Evolutionary conservation across 108 stramenopile genomes (phyloP), one percentile per base, ranked within the genome.

Genomic region (Nitzschia inconspicua): DNA sequence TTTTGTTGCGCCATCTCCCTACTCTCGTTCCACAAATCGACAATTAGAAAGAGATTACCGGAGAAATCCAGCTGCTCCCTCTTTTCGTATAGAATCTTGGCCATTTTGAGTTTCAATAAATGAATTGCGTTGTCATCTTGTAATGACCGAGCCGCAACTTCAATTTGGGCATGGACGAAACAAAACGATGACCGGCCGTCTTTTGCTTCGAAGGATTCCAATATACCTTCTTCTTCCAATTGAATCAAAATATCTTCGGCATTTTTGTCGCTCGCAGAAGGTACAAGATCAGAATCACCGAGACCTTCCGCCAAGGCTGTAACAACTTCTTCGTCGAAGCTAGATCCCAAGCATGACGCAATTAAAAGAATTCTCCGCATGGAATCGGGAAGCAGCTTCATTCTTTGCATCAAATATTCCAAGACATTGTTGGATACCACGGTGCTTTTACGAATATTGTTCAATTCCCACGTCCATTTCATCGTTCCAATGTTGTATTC

Each of bases 131-230:
- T 35, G 3, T 7, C 25, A 26, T 58, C 57, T 20, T 37, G 23
- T 24, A 67, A 20, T 10, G 41, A 44, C 8, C n/a, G 20, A 7
- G 66, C 66, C 8, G 57, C 57, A 2, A 36, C 5, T 8, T 57
- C 50, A 28, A 67, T 58, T 28, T 67, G 66, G 48, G 42, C 56
- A 47, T 67, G 66, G 23, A 41, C 56, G 31, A 67, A 67, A 4
- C 32, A 35, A 37, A 48, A 35, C 34, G n/a, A 6, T 27, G 27
- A 9, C 25, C 30, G 32, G 6, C 31, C 10, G 31, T 3, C 34
- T 8, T 58, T 41, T 29, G 14, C 18, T 23, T 11, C 18, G 25
- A 9, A 3, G 22, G 8, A 19, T 18, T 29, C 47, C 3, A 63
- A 36, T 1, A 49, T 11, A 35, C 61, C 37, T 16, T 63, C 61